Evolutionary conservation across 176 grass and related monocot species (phyloP).

Genomic region (Aegilops longissima): DNA sequence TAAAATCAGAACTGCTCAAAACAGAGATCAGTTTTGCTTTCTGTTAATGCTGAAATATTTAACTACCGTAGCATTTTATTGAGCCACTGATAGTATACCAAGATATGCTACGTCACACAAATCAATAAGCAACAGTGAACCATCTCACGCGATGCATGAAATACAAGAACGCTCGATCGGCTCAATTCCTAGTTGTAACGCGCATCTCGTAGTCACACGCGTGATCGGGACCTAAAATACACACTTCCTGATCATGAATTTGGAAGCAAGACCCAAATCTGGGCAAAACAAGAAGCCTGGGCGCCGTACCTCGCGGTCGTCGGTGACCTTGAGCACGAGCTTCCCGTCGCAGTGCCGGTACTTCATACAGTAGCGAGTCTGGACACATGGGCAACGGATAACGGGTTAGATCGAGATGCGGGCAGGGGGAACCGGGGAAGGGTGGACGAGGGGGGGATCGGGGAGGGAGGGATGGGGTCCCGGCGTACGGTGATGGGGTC

Average conservation of each 20-base stretch:
- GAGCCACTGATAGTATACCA: background rate
- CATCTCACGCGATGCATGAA: background rate
- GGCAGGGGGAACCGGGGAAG: background rate
- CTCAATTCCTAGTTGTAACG: background rate
- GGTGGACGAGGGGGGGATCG: background rate
- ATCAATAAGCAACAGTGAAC: background rate
- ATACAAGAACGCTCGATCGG: background rate
- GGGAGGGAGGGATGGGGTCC: background rate
- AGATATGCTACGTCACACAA: background rate
- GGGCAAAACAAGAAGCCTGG: background rate
- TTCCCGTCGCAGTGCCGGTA: conserved; percentile 95
- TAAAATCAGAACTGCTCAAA: background rate
- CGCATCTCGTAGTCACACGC: background rate
- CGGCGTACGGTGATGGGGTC: conserved; percentile 62
- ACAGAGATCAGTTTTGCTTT: background rate
- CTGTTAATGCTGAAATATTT: background rate
- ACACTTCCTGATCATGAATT: background rate
- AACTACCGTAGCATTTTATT: background rate
- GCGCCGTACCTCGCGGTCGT: conserved; percentile 61
- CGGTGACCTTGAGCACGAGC: conserved; percentile 96
- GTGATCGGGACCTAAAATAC: background rate
- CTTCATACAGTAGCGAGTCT: conserved; percentile 88
- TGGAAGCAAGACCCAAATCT: conserved; percentile 8
- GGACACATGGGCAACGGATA: background rate
- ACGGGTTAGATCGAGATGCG: conserved; percentile 7